These are phyloP conservation scores for Ceraceosorus bombacis DNA, from an alignment of 1,284 basidiomycete species.

Conservation along the genomic window DNA sequence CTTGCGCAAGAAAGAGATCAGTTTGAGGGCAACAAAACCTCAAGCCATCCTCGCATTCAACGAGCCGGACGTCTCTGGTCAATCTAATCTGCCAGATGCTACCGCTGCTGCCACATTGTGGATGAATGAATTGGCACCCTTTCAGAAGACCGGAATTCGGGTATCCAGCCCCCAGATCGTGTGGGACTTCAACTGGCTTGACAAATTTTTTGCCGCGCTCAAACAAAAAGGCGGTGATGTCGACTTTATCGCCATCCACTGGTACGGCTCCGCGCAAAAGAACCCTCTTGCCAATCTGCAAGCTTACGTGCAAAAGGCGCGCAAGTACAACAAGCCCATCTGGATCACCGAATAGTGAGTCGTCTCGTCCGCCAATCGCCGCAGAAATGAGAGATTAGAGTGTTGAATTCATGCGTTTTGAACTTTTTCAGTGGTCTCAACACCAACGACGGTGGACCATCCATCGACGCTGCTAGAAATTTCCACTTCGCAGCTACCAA, in stretches of 20 bases:
- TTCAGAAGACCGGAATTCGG: constrained; percentile 31
- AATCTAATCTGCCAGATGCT: constrained; percentile 19
- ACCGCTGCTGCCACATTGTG: constrained; percentile 28
- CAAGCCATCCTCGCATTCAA: constrained; percentile 31
- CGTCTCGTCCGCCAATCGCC: no score
- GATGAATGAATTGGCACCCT: constrained; percentile 38
- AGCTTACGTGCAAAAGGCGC: constrained; percentile 27
- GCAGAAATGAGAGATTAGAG: no score
- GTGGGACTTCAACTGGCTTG: constrained; percentile 41
- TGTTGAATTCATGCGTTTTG: no score
- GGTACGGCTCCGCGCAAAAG: constrained; percentile 40
- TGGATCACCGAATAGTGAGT: no score
- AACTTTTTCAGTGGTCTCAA: no score
- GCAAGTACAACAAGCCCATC: constrained; percentile 16
- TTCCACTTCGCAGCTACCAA: no score
- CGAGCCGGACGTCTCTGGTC: constrained; percentile 40
- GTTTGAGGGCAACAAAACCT: no score
- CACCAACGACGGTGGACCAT: no score
- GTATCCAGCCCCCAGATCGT: constrained; percentile 42
- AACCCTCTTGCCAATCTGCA: constrained; percentile 25
- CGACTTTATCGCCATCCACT: constrained; percentile 43
- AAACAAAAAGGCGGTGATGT: constrained; percentile 29
- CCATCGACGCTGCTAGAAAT: no score
- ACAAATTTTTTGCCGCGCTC: constrained; percentile 33
- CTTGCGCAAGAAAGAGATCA: no score